Evolutionary conservation across 202 grass and related monocot genomes (phyloP), one percentile per base, ranked within the genome.

Genomic region (Dendrocalamus latiflorus): DNA sequence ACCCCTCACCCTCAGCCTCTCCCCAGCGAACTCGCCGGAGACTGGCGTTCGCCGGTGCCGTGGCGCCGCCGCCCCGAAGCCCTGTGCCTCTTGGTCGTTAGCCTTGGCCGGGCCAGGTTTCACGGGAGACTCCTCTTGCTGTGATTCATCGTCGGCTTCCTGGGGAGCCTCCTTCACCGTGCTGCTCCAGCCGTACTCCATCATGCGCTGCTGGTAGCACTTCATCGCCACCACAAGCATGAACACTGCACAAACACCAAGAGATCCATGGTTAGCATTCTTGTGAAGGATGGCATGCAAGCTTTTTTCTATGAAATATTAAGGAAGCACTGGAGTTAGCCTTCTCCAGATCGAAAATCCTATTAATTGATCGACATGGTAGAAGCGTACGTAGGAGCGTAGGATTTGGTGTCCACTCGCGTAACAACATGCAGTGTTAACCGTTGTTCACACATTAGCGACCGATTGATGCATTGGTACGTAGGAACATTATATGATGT

Each of bases 181-280:
- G 70, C 86, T 82, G 72, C 65, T 88, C 91, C 91, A 97, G 51
- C 86, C 85, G 4, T 74, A 86, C 24, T 91, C 87, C 81, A 63
- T 66, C 85, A 94, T 83, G 76, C 79, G 88, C 76, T 97, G 89
- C 60, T 97, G 94, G 79, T 96, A 99, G 78, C 85, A 87, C 72
- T 96, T 96, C 73, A 99, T 82, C 1, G 89, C 89, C 16, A 97
- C 91, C 59, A 91, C 81, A 57, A 94, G 63, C 93, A 96, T 92
- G 87, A 96, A 99, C 75, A 90, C 96, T 92, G 91, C 79, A 68
- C 42, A 47, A 18, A 39, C 21, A 38, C 21, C 9, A 15, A n/a
- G n/a, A n/a, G n/a, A n/a, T n/a, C n/a, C n/a, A n/a, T n/a, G n/a
- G n/a, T n/a, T n/a, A n/a, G n/a, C n/a, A n/a, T n/a, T 25, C 41